Evolutionary conservation across 495 filamentous ascomycete species (phyloP), one percentile per base, ranked within the genome.

Genomic region (Hypomontagnella submonticulosa): DNA sequence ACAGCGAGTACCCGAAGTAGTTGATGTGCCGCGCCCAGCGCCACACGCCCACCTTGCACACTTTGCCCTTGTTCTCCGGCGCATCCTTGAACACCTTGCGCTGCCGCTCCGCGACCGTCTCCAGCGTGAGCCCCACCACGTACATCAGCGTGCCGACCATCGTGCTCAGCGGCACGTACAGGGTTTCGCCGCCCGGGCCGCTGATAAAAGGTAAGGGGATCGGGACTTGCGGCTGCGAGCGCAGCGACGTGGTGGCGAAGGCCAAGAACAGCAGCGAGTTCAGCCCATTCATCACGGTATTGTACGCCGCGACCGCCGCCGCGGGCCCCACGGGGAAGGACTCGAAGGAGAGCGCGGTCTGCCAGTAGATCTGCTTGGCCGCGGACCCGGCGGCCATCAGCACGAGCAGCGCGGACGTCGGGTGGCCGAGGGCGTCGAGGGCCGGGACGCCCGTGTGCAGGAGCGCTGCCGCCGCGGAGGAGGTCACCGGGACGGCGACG

Each of bases 11-110:
- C 10, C 74, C 84, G 19, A 79, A 79, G 62, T 88, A 88, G 43
- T 88, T 88, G 68, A 84, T 77, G 56, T 89, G 85, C n/a, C 84
- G 79, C 4, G 84, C 81, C 63, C 80, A 64, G 2, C 68, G 61
- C 77, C 81, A 88, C 27, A 87, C 64, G 1, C 86, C 87, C 1
- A 72, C 78, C 20, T 74, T 78, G 61, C 80, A 87, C 1, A 81
- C 72, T 74, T 83, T 84, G 15, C 84, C 85, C 53, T 79, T 73
- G 70, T 88, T 87, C 60, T 74, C 75, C 5, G 78, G 72, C 18
- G 79, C 73, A 15, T 73, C 60, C 71, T 88, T 88, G 76, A 88
- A 88, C 1, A 41, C 38, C 61, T 75, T 79, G 13, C 84, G 77
- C 73, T 88, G 84, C 8, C 77, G 60, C 72, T 89, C 86, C 0